Conservation (phyloP, 768 basidiomycete genomes). For the Boletellus emodensis region DNA sequence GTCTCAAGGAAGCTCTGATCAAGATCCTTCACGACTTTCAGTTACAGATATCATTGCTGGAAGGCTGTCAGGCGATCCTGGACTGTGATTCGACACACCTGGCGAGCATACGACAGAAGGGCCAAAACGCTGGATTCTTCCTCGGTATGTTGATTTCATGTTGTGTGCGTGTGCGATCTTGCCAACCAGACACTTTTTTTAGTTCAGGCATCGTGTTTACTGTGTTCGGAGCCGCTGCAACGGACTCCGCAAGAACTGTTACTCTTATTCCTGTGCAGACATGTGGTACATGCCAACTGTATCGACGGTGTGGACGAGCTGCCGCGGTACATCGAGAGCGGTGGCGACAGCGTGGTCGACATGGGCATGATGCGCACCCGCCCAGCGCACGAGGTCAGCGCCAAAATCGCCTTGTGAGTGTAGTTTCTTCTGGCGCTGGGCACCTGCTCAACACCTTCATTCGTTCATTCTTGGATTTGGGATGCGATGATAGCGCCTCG, state of each 20-base stretch:
- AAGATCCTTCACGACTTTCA: constrained; percentile 98
- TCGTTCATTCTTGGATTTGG: not conserved
- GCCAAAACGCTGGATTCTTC: constrained; percentile 79
- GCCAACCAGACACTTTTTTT: not conserved
- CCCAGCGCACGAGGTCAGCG: constrained; percentile 47
- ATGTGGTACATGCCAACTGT: constrained; percentile 80
- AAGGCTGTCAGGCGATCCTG: constrained; percentile 87
- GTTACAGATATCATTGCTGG: constrained; percentile 86
- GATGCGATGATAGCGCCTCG: constrained; percentile 49
- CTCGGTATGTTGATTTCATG: constrained; percentile 49
- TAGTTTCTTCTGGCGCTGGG: no score
- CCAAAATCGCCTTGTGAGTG: constrained; percentile 76
- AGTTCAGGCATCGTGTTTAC: constrained; percentile 64
- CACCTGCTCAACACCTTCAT: no score
- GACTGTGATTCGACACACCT: constrained; percentile 78
- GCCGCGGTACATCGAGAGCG: constrained; percentile 55
- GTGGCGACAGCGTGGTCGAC: constrained; percentile 36
- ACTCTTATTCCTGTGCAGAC: constrained; percentile 82
- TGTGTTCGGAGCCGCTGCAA: constrained; percentile 61
- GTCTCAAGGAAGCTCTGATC: constrained; percentile 88
- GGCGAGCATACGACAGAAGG: constrained; percentile 60
- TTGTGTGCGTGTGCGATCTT: not conserved
- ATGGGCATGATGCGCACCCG: constrained; percentile 24
- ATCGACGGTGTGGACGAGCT: constrained; percentile 63
- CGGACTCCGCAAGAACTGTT: constrained; percentile 57